phyloP scores from a whole-genome alignment of 148 eudicot species.

The Fagopyrum esculentum region DNA sequence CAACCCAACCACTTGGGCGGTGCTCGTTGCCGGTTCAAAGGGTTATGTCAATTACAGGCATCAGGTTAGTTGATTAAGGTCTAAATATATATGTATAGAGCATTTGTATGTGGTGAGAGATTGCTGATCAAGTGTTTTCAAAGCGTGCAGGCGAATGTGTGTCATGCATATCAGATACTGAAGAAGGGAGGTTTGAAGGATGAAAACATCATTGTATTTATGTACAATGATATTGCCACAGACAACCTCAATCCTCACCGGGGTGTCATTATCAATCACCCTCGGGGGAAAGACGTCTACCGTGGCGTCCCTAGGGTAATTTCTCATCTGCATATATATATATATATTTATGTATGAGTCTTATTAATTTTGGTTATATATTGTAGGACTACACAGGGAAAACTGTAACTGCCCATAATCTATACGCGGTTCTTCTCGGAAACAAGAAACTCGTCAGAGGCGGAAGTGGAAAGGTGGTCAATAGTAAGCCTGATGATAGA shows the following conservation, averaged over 20 bases:
- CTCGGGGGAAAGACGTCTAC: slow-evolving; percentile 38
- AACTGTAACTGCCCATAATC: too few relatives aligned
- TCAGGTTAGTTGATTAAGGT: slow-evolving; percentile 24
- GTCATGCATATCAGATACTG: slow-evolving; percentile 72
- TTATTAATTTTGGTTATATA: too few relatives aligned
- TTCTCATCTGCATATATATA: background rate
- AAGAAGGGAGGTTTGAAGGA: slow-evolving; percentile 70
- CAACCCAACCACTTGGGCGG: slow-evolving; percentile 51
- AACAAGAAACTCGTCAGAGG: too few relatives aligned
- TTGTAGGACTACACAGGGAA: too few relatives aligned
- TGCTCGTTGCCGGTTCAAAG: slow-evolving; percentile 69
- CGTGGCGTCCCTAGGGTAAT: slow-evolving; percentile 44
- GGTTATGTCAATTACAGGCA: slow-evolving; percentile 70
- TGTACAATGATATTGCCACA: slow-evolving; percentile 70
- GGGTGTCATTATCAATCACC: slow-evolving; percentile 76
- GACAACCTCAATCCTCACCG: slow-evolving; percentile 59
- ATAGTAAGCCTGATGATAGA: too few relatives aligned
- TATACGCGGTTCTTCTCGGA: too few relatives aligned
- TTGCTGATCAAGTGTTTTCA: too few relatives aligned
- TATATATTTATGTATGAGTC: too few relatives aligned
- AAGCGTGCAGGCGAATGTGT: slow-evolving; percentile 53
- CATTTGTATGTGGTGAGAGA: too few relatives aligned
- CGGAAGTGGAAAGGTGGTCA: too few relatives aligned
- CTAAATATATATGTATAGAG: too few relatives aligned
- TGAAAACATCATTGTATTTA: slow-evolving; percentile 64